Evolutionary conservation across 2,329 filamentous ascomycete species (phyloP), one percentile per base, ranked within the genome.

Genomic region (Colletotrichum liriopes): DNA sequence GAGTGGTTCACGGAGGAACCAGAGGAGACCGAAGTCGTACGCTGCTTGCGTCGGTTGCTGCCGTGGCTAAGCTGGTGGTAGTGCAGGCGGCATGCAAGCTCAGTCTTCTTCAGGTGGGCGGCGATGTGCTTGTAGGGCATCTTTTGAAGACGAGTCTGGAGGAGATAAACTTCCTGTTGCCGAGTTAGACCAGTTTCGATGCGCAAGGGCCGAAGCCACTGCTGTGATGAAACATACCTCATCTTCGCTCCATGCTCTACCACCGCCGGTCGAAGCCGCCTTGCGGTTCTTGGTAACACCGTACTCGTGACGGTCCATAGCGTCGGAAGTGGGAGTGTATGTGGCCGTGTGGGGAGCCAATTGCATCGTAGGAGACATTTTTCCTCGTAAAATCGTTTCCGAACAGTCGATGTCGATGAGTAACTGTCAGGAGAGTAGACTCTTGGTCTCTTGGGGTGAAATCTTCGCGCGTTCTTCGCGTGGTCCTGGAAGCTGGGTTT

Each of bases 91-190:
- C 94, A 97, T 59, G 94, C 94, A 72, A 96, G 87, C 84, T 96
- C 94, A 0, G 94, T 96, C 86, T 96, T 97, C 84, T 95, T 94
- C 76, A 96, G 85, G 77, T 95, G 92, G 71, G 92, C 90, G 71
- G 94, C 94, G 79, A 96, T 96, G 81, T 96, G 93, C 87, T 96
- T 96, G 84, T 96, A 96, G 0, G 94, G 94, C 91, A 96, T 94
- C 84, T 96, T 96, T 78, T 95, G 93, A 78, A 94, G 89, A 71
- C 94, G 93, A 73, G 93, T 95, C 82, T 95, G 93, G 73, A 96
- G 88, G 66, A 96, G 91, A 81, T 96, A 96, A 70, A 91, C 89
- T 84, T 96, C 94, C 93, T 96, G 74, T 60, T 39, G 26, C 20
- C 16, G 9, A 7, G 61, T 71, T 73, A 73, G 66, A 59, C 55